Evolutionary conservation across 1,284 basidiomycete genomes (phyloP).

Genomic region (Pseudozyma tsukubaensis): DNA sequence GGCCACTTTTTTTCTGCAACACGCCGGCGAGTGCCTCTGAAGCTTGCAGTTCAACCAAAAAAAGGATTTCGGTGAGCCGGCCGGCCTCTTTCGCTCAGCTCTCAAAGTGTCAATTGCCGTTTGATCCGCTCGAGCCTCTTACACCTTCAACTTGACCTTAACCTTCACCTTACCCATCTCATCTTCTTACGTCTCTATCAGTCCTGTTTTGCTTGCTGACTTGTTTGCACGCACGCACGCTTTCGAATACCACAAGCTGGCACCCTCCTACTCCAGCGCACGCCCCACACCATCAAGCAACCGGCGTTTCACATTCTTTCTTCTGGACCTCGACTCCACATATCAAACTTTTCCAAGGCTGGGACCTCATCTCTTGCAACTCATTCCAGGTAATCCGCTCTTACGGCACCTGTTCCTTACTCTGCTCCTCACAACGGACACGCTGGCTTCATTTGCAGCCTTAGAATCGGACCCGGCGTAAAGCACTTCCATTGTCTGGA

Average conservation of each 20-base stretch:
- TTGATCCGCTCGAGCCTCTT: not conserved
- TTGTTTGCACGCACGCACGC: not conserved
- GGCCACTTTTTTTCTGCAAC: not conserved
- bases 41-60: too few relatives aligned
- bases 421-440: not conserved
- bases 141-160: not conserved
- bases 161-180: not conserved
- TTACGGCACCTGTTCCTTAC: not conserved
- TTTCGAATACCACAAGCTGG: not conserved
- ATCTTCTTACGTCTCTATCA: not conserved
- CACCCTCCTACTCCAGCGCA: too few relatives aligned
- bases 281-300: too few relatives aligned
- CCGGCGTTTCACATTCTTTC: too few relatives aligned
- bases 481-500: not conserved
- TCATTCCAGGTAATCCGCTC: not conserved
- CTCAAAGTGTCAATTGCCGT: not conserved
- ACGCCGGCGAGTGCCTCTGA: too few relatives aligned
- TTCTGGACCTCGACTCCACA: too few relatives aligned
- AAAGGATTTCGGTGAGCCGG: too few relatives aligned
- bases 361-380: not conserved
- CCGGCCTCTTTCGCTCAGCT: not conserved
- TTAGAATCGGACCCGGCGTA: not conserved
- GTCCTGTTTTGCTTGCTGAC: not conserved
- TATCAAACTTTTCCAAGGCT: too few relatives aligned
- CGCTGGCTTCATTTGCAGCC: constrained; percentile 4